Conservation (phyloP, 306 rosid genomes). For the Notholithocarpus densiflorus region DNA sequence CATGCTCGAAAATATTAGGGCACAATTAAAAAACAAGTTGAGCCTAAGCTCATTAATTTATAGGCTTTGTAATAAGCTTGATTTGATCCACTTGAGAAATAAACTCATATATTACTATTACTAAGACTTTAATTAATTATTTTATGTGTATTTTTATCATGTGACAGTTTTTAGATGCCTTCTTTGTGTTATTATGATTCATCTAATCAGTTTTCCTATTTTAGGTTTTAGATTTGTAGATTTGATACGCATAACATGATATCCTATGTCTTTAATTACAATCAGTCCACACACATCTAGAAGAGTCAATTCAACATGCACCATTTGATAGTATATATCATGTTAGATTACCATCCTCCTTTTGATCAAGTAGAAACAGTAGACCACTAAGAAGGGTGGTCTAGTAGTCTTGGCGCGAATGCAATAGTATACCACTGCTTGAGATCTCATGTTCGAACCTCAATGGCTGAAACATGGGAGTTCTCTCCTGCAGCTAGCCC, state of each 20-base stretch:
- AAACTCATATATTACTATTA: too few species aligned
- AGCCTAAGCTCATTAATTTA: too few species aligned
- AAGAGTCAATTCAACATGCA: not conserved
- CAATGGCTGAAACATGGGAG: too few species aligned
- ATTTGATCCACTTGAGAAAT: too few species aligned
- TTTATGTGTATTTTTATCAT: not conserved
- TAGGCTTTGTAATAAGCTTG: too few species aligned
- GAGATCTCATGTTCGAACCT: too few species aligned
- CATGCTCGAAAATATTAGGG: too few species aligned
- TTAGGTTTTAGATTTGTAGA: not conserved
- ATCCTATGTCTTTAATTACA: not conserved
- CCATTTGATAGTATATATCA: not conserved
- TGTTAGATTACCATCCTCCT: not conserved
- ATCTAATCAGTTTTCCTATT: not conserved
- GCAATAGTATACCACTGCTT: too few species aligned
- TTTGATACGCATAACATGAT: not conserved
- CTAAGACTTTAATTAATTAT: too few species aligned
- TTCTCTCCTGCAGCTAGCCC: too few species aligned
- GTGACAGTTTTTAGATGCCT: not conserved
- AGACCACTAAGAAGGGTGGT: not conserved
- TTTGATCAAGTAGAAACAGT: not conserved
- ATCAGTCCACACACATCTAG: not conserved
- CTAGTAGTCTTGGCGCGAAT: too few species aligned
- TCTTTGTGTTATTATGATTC: not conserved
- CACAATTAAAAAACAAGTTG: too few species aligned